A percentile compares a stretch with the other conserved stretches of the same genome.
phyloP scores from a whole-genome alignment of 1,284 basidiomycete species.

The Ustilago bromivora region DNA sequence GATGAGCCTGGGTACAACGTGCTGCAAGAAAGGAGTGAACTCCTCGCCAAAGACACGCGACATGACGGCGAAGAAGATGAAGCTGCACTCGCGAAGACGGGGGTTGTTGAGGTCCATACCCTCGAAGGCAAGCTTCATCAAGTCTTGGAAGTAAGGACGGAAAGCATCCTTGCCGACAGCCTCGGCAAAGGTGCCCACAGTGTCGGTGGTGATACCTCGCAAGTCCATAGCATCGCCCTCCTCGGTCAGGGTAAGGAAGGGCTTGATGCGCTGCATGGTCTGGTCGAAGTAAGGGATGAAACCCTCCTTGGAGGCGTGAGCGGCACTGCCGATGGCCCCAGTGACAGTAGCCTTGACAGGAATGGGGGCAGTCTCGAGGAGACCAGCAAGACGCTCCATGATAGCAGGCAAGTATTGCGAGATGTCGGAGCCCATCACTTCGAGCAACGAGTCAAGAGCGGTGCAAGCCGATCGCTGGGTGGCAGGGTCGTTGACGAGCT shows the following conservation, averaged over 20 bases:
- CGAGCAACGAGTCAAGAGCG: conserved; percentile 94
- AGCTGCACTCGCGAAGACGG: conserved; percentile 92
- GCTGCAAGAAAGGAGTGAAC: conserved; percentile 87
- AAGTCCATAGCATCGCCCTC: conserved; percentile 87
- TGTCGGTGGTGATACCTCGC: conserved; percentile 97
- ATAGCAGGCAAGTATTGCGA: conserved; percentile 91
- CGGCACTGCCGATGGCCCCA: conserved; percentile 96
- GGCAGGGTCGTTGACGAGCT: conserved; percentile 83
- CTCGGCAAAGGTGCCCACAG: conserved; percentile 96
- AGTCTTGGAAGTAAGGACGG: conserved; percentile 91
- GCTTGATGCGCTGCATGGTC: conserved; percentile 88
- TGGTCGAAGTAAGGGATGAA: conserved; percentile 96
- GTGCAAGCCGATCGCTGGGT: conserved; percentile 95
- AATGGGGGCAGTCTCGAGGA: conserved; percentile 87
- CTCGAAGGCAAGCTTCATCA: conserved; percentile 95
- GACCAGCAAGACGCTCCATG: conserved; percentile 91
- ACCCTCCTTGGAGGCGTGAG: conserved; percentile 92
- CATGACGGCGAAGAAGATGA: conserved; percentile 99
- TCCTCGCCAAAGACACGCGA: conserved; percentile 94
- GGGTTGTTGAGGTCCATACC: conserved; percentile 87
- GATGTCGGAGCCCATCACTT: conserved; percentile 90
- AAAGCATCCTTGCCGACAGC: conserved; percentile 94
- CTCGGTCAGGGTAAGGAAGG: conserved; percentile 82
- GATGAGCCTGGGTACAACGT: conserved; percentile 87
- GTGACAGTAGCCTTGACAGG: conserved; percentile 94